These are phyloP conservation scores for Plasmodium fragile DNA, from an alignment of 169 alveolate species.

Conservation along the genomic window DNA sequence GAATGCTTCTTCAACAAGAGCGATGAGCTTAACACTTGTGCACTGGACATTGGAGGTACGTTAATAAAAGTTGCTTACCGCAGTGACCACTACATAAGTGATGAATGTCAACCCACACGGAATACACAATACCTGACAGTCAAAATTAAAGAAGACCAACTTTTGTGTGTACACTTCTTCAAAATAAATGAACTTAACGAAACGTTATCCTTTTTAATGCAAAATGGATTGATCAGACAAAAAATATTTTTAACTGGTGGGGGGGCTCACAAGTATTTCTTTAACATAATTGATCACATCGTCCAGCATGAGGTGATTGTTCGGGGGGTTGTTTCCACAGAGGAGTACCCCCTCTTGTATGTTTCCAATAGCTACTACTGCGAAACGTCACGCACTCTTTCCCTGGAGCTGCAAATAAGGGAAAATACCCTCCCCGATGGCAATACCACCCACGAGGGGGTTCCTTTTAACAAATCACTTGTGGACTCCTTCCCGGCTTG, in stretches of 20 bases:
- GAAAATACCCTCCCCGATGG: neutral
- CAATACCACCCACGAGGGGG: neutral
- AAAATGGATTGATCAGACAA: slow-evolving; percentile 31
- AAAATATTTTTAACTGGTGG: slow-evolving; percentile 57
- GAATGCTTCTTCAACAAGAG: neutral
- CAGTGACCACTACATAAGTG: slow-evolving; percentile 14
- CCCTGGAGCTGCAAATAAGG: neutral
- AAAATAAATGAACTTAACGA: slow-evolving; percentile 22
- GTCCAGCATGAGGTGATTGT: neutral
- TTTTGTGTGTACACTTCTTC: slow-evolving; percentile 24
- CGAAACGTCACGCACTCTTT: neutral
- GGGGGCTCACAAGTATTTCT: slow-evolving; percentile 39
- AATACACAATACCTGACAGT: neutral
- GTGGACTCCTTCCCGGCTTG: neutral
- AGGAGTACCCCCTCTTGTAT: neutral
- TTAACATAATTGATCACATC: slow-evolving; percentile 4
- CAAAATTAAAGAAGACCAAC: neutral
- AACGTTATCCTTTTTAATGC: neutral
- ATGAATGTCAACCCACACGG: neutral
- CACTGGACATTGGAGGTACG: slow-evolving; percentile 89
- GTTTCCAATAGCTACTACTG: slow-evolving; percentile 1
- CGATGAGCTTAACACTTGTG: slow-evolving; percentile 6
- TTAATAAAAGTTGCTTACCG: slow-evolving; percentile 83
- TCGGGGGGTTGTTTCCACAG: neutral
- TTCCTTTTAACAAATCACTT: neutral